A percentile compares a stretch with the other conserved stretches of the same genome.
phyloP scores from a whole-genome alignment of 2,329 filamentous ascomycete genomes.

The Mycosphaerella arachidis region DNA sequence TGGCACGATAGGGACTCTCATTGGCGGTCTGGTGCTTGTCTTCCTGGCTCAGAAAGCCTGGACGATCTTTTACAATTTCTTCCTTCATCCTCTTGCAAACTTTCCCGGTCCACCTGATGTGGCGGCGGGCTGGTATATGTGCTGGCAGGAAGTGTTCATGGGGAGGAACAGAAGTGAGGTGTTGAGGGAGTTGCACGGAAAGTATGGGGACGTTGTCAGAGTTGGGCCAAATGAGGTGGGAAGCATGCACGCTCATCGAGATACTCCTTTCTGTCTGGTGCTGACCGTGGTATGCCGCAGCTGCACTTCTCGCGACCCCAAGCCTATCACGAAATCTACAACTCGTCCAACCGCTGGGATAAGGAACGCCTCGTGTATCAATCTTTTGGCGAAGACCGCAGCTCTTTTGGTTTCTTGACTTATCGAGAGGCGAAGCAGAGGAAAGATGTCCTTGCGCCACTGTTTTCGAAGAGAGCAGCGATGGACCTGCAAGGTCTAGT shows the following conservation, averaged over 20 bases:
- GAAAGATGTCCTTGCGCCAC: constrained; percentile 38
- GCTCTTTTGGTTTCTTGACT: constrained; percentile 41
- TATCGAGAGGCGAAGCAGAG: constrained; percentile 39
- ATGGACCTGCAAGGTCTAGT: constrained; percentile 35
- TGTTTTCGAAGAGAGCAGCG: constrained; percentile 41
- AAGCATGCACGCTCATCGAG: neutral
- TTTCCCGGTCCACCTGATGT: constrained; percentile 10
- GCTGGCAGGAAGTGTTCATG: constrained; percentile 10
- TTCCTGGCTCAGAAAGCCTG: constrained; percentile 4
- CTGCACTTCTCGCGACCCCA: constrained; percentile 42
- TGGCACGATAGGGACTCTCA: constrained; percentile 1
- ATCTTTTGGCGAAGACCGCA: constrained; percentile 39
- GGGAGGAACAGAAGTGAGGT: constrained; percentile 13
- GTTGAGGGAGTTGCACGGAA: constrained; percentile 9
- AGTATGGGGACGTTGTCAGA: constrained; percentile 15
- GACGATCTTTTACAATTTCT: constrained; percentile 8
- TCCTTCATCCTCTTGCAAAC: constrained; percentile 9
- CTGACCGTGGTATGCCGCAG: constrained; percentile 18
- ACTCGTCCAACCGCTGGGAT: constrained; percentile 39
- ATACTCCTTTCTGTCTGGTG: neutral
- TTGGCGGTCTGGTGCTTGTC: constrained; percentile 3
- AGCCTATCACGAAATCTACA: constrained; percentile 44
- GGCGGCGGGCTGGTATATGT: constrained; percentile 15
- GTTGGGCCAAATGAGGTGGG: constrained; percentile 17
- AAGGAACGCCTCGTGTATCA: constrained; percentile 40